phyloP scores from a whole-genome alignment of 495 filamentous ascomycete genomes.

The Evernia prunastri region DNA sequence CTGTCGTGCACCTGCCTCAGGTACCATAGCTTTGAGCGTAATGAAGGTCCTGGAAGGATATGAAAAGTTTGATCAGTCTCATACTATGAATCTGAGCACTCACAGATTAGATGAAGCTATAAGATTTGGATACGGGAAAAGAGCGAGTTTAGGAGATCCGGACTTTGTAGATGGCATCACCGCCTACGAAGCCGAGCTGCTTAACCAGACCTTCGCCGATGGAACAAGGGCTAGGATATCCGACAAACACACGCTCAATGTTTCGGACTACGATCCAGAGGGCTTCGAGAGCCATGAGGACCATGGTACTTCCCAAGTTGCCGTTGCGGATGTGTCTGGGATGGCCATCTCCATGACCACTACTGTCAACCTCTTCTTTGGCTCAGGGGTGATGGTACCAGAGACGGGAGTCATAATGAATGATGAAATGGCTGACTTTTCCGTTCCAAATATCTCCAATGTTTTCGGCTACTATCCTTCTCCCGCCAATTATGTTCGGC shows the following conservation, averaged over 20 bases:
- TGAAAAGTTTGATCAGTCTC: slow-evolving; percentile 40
- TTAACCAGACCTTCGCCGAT: slow-evolving; percentile 48
- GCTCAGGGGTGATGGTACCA: slow-evolving; percentile 67
- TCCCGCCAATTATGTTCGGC: slow-evolving; percentile 70
- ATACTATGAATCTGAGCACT: slow-evolving; percentile 53
- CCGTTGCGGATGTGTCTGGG: slow-evolving; percentile 58
- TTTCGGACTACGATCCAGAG: slow-evolving; percentile 61
- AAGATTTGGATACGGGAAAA: slow-evolving; percentile 75
- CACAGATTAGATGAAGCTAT: slow-evolving; percentile 82
- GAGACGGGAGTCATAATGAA: slow-evolving; percentile 84
- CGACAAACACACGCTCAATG: slow-evolving; percentile 59
- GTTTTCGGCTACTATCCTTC: slow-evolving; percentile 77
- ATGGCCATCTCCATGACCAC: slow-evolving; percentile 67
- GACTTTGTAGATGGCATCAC: slow-evolving; percentile 55
- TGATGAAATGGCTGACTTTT: slow-evolving; percentile 70
- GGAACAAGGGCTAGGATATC: slow-evolving; percentile 59
- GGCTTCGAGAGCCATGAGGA: slow-evolving; percentile 54
- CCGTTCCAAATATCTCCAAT: slow-evolving; percentile 65
- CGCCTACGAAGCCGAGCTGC: slow-evolving; percentile 55
- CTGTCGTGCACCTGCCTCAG: slow-evolving; percentile 64
- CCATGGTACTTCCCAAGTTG: slow-evolving; percentile 73
- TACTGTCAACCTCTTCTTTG: slow-evolving; percentile 82
- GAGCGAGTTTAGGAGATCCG: slow-evolving; percentile 69
- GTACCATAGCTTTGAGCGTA: slow-evolving; percentile 61
- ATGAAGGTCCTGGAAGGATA: slow-evolving; percentile 77